Evolutionary conservation across 2,329 filamentous ascomycete genomes (phyloP), one percentile per base, ranked within the genome.

Genomic region (Sarocladium kiliense): DNA sequence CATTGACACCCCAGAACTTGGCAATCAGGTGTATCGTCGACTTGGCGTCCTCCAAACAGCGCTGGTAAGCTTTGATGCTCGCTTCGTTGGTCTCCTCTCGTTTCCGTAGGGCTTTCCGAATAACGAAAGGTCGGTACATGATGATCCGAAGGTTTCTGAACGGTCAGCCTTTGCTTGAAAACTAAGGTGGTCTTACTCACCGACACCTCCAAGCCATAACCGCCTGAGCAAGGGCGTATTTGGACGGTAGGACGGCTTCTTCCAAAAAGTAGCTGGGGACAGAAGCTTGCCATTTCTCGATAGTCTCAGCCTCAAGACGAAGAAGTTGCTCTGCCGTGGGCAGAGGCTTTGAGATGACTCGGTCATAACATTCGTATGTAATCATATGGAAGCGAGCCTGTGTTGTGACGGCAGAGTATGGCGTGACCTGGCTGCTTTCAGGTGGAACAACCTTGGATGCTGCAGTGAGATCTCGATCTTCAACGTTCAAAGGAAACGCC

Each of bases 21-120:
- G 47, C 53, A 21, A 57, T 53, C 25, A 32, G 36, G 57, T 84
- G 79, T 59, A 91, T 88, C 0, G 85, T 85, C 60, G 85, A 79
- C 58, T 81, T 82, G 4, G 88, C 87, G 1, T 89, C 77, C 53
- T 83, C 77, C n/a, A 87, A 79, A 66, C 87, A 91, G 36, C 82
- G 82, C n/a, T 61, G 50, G 41, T 62, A 65, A 14, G 64, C 65
- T 51, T 58, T 44, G 1, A 53, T 42, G 34, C 60, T 63, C 11
- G 60, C 59, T 1, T 58, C 50, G 10, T 65, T 59, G 2, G 56
- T 18, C n/a, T 63, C 61, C 1, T 56, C 41, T 21, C 41, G 41
- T 25, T 44, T 44, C 41, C 41, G 4, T 72, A 32, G 76, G 61
- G 60, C 74, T 66, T 70, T 80, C 68, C 63, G 77, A 10, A 57